These are phyloP conservation scores for Sanghuangporus baumii DNA, from an alignment of 1,284 basidiomycete species.

Conservation along the genomic window DNA sequence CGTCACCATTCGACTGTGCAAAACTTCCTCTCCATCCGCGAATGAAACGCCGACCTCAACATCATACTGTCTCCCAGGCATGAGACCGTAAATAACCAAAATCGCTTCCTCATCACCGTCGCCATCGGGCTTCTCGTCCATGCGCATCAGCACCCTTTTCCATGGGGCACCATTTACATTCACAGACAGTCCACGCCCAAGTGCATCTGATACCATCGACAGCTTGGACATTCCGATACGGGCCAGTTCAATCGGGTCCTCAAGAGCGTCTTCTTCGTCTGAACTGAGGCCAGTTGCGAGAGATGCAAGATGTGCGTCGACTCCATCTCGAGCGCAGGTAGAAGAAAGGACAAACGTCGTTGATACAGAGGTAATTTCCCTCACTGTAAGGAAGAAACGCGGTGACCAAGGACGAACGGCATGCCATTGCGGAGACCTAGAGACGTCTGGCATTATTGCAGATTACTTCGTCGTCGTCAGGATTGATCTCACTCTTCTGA, in stretches of 20 bases:
- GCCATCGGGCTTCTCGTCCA: constrained; percentile 62
- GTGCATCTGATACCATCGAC: constrained; percentile 56
- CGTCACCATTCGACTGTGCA: constrained; percentile 58
- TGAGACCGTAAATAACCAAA: constrained; percentile 74
- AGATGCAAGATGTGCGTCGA: constrained; percentile 38
- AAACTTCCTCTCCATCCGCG: constrained; percentile 38
- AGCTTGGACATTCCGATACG: constrained; percentile 21
- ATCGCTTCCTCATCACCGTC: constrained; percentile 46
- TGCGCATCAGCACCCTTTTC: constrained; percentile 69
- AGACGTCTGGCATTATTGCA: background rate
- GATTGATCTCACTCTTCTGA: too few relatives aligned
- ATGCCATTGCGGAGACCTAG: constrained; percentile 40
- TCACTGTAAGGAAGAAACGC: constrained; percentile 58
- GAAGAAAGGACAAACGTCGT: constrained; percentile 72
- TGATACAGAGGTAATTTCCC: constrained; percentile 77
- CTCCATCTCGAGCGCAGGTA: constrained; percentile 30
- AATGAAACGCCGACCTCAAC: constrained; percentile 69
- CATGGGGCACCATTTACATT: constrained; percentile 72
- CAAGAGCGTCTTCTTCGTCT: constrained; percentile 35
- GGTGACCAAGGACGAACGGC: constrained; percentile 71
- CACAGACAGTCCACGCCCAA: constrained; percentile 67
- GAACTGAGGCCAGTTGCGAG: constrained; percentile 36
- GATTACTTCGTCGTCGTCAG: background rate
- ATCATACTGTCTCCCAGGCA: constrained; percentile 76
- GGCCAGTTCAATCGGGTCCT: constrained; percentile 25